Evolutionary conservation across 176 grass and related monocot genomes (phyloP), one percentile per base, ranked within the genome.

Genomic region (Hsuehochloa calcarea): DNA sequence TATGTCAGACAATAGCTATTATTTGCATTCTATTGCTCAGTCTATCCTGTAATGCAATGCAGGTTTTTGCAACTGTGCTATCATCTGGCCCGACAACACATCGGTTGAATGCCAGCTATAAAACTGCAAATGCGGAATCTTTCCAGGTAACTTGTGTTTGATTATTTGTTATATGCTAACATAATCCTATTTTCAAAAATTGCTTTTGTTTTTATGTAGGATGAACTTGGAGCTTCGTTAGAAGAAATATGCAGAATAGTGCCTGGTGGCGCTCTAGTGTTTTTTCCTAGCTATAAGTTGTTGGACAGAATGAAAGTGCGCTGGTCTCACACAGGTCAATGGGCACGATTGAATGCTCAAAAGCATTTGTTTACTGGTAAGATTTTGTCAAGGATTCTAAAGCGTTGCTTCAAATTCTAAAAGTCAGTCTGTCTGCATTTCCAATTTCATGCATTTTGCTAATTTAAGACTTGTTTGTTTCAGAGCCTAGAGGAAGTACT

Each of bases 231-330:
- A 84, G 55, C 81, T 87, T 90, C 96, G 44, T 77, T 98, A 68
- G 96, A 98, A 87, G 93, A 98, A 92, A 98, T 98, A 90, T 95
- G 91, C 70, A 95, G 90, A 68, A 82, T 95, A 70, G 89, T 93
- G 22, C 96, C 96, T 74, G 89, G 93, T 51, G 96, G 96, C 46
- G 89, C 91, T 87, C 91, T 98, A 83, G 96, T 93, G 72, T 98
- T 98, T 68, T 95, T 98, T 40, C 96, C 96, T 73, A 98, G 96
- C 82, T 98, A 95, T 67, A 98, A 98, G 67, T 89, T 98, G 70
- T 78, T 98, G 80, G 96, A 98, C 39, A 98, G 95, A 82, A 45
- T 98, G 56, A 91, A 85, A 70, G 55, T 22, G 10, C 93, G 96
- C 9, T 98, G 96, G 96, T 87, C 59, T 80, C 80, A 91, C 55